Percentiles rank a stretch among this genome's conserved stretches.
Evolutionary conservation across 2,329 filamentous ascomycete genomes (phyloP).

Genomic region (Clonostachys chloroleuca): DNA sequence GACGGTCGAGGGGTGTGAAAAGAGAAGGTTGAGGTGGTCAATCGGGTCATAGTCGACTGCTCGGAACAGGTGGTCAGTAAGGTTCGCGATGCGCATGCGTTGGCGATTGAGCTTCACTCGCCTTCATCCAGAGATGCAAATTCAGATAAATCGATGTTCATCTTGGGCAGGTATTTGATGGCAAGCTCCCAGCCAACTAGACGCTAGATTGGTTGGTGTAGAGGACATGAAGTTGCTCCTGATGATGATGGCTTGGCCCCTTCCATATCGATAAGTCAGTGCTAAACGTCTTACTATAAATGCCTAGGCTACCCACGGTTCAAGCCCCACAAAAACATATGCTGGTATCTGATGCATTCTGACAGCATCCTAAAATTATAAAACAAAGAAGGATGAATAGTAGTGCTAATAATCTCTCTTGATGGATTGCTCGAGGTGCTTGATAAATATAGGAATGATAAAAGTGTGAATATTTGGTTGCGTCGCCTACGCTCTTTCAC

Average conservation of each 20-base stretch:
- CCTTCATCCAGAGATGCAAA: too few relatives aligned
- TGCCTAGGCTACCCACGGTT: too few relatives aligned
- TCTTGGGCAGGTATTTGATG: too few relatives aligned
- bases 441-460: neutral
- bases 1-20: conserved; percentile 83
- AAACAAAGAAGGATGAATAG: neutral
- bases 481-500: neutral
- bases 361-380: neutral
- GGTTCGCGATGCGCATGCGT: too few relatives aligned
- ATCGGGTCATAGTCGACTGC: conserved; percentile 83
- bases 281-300: neutral
- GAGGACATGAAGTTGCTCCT: too few relatives aligned
- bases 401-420: neutral
- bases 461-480: neutral
- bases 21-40: conserved; percentile 88
- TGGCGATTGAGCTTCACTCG: too few relatives aligned
- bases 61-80: too few relatives aligned
- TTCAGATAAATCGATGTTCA: too few relatives aligned
- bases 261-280: too few relatives aligned
- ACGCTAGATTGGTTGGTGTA: too few relatives aligned
- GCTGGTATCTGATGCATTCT: neutral
- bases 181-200: too few relatives aligned
- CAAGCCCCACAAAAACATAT: neutral
- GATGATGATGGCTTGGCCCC: too few relatives aligned
- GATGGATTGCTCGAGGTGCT: neutral